Percentiles rank a stretch among this genome's conserved stretches.
Evolutionary conservation across 2,329 filamentous ascomycete genomes (phyloP).

Genomic region (Fusarium fujikuroi): DNA sequence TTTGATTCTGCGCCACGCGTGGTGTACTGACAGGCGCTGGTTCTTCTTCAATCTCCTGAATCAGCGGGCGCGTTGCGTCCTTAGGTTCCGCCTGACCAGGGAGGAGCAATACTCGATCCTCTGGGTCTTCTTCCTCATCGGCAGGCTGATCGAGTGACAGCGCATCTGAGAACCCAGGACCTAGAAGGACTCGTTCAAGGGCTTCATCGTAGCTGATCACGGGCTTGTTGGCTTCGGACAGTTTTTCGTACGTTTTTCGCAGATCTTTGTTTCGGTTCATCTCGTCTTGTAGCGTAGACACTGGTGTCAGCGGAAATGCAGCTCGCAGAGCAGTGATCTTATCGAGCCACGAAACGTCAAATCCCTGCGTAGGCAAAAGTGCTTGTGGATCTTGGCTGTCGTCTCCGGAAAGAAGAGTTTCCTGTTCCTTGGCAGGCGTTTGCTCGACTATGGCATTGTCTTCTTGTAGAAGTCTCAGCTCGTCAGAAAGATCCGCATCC

Average conservation of each 20-base stretch:
- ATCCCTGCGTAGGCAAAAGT: neutral
- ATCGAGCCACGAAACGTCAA: slow-evolving; percentile 44
- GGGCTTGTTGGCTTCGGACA: slow-evolving; percentile 49
- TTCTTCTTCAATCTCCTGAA: slow-evolving; percentile 42
- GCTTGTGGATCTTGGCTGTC: neutral
- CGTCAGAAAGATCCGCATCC: slow-evolving; percentile 32
- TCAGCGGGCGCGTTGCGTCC: slow-evolving; percentile 43
- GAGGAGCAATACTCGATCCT: slow-evolving; percentile 13
- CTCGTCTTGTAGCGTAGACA: slow-evolving; percentile 50
- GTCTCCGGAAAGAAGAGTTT: slow-evolving; percentile 1
- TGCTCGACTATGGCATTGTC: slow-evolving; percentile 34
- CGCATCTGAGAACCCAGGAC: neutral
- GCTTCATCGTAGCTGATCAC: slow-evolving; percentile 49
- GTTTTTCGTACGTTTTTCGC: slow-evolving; percentile 51
- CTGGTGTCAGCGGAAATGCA: slow-evolving; percentile 57
- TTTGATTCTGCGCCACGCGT: neutral
- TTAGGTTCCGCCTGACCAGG: neutral
- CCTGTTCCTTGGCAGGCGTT: slow-evolving; percentile 1
- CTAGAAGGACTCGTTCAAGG: slow-evolving; percentile 44
- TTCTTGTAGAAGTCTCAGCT: slow-evolving; percentile 38
- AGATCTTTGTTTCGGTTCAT: slow-evolving; percentile 51
- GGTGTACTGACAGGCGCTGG: neutral
- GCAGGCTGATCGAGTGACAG: slow-evolving; percentile 3
- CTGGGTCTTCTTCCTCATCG: slow-evolving; percentile 3
- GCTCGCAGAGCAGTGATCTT: slow-evolving; percentile 51